Evolutionary conservation across 139 green algal species (phyloP).

Genomic region (Chlamydomonas sp.): DNA sequence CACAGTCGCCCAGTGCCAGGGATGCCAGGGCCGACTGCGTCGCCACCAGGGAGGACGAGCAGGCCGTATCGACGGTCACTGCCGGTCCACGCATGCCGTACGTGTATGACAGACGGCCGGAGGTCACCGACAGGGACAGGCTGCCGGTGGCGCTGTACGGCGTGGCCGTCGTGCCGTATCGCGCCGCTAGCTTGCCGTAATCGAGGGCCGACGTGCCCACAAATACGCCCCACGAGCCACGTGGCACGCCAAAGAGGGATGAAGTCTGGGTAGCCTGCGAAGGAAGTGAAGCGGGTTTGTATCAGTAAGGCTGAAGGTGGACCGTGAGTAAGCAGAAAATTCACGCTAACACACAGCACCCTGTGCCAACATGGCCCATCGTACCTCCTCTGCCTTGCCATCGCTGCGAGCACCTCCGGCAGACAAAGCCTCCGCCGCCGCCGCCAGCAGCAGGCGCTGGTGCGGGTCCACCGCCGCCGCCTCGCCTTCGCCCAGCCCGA

Average conservation of each 20-base stretch:
- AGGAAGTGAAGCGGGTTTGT: too few relatives aligned
- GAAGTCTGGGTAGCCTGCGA: too few relatives aligned
- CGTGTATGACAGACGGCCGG: constrained; percentile 78
- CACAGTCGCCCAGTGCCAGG: constrained; percentile 50
- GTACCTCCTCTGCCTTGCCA: too few relatives aligned
- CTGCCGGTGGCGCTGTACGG: constrained; percentile 61
- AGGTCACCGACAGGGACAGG: constrained; percentile 68
- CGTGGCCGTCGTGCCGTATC: constrained; percentile 33
- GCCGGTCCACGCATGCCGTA: constrained; percentile 78
- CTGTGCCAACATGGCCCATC: too few relatives aligned
- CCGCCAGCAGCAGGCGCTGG: constrained; percentile 85
- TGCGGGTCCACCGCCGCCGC: constrained; percentile 84
- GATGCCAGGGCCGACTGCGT: constrained; percentile 49
- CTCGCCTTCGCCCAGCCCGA: constrained; percentile 68
- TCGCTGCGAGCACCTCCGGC: neutral
- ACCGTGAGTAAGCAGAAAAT: too few relatives aligned
- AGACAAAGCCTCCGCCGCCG: constrained; percentile 22
- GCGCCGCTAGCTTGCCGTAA: constrained; percentile 66
- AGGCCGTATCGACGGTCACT: constrained; percentile 89
- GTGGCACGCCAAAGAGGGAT: constrained; percentile 1
- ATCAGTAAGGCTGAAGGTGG: too few relatives aligned
- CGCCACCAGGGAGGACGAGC: constrained; percentile 84
- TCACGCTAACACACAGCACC: too few relatives aligned
- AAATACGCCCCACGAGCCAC: constrained; percentile 58
- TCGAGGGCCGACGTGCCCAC: constrained; percentile 78